Evolutionary conservation across 768 basidiomycete species (phyloP).

Genomic region (Rhodotorula taiwanensis): DNA sequence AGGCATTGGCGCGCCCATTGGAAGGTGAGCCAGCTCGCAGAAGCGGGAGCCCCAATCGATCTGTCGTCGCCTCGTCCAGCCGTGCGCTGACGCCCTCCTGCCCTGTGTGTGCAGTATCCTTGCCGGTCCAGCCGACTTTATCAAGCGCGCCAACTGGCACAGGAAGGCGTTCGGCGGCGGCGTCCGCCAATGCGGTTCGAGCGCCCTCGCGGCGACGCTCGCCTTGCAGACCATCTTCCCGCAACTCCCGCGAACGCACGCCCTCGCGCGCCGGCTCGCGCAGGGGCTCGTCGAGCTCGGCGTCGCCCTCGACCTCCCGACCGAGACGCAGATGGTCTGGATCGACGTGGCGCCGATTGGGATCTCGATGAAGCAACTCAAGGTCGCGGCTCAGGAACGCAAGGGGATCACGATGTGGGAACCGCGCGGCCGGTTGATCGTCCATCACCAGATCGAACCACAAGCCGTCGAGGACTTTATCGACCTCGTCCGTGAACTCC

Average conservation of each 20-base stretch:
- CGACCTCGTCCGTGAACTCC: slow-evolving; percentile 54
- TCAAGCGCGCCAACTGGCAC: slow-evolving; percentile 44
- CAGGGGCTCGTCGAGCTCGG: slow-evolving; percentile 57
- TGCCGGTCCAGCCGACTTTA: slow-evolving; percentile 70
- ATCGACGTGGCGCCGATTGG: slow-evolving; percentile 62
- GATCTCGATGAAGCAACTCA: slow-evolving; percentile 57
- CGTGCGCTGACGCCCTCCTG: too few species aligned
- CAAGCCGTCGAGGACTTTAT: slow-evolving; percentile 75
- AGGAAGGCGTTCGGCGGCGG: slow-evolving; percentile 19
- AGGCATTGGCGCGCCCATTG: slow-evolving; percentile 64
- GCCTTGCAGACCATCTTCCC: slow-evolving; percentile 76
- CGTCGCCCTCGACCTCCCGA: slow-evolving; percentile 60
- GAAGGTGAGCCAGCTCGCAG: slow-evolving; percentile 46
- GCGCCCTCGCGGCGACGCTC: slow-evolving; percentile 74
- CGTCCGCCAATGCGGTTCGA: slow-evolving; percentile 43
- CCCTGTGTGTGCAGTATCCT: slow-evolving; percentile 49
- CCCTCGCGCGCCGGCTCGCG: slow-evolving; percentile 62
- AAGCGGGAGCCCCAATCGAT: too few species aligned
- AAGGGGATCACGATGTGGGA: slow-evolving; percentile 51
- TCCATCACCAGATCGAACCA: slow-evolving; percentile 76
- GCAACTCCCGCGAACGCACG: slow-evolving; percentile 63
- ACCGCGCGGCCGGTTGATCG: slow-evolving; percentile 62
- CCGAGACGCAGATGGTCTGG: slow-evolving; percentile 52
- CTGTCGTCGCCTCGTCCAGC: not conserved
- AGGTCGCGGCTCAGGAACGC: slow-evolving; percentile 50